Percentiles rank a stretch among this genome's conserved stretches.
phyloP scores from a whole-genome alignment of 345 rosid species.

The Gossypioides kirkii region DNA sequence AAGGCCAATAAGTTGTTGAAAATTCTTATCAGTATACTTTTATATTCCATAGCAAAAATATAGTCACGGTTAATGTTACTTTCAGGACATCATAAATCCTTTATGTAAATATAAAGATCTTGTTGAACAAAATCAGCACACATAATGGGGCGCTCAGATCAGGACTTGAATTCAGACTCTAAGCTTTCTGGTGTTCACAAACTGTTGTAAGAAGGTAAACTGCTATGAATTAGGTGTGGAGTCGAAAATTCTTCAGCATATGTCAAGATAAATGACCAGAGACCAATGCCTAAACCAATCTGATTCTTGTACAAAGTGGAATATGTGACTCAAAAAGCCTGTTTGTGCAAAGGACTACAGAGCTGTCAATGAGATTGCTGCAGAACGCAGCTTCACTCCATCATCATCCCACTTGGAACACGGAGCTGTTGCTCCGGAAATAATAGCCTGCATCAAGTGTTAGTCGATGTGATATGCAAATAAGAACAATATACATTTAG shows the following conservation, averaged over 20 bases:
- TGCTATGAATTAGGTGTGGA: too few species aligned
- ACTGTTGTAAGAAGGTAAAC: neutral
- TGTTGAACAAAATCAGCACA: neutral
- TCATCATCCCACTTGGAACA: conserved; percentile 74
- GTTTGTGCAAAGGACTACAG: conserved; percentile 22
- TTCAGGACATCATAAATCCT: too few species aligned
- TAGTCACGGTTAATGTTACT: too few species aligned
- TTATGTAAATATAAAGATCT: neutral
- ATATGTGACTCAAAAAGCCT: conserved; percentile 14
- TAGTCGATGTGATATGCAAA: neutral
- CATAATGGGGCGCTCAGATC: neutral
- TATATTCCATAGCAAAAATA: too few species aligned
- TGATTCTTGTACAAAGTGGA: conserved; percentile 3
- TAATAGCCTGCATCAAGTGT: conserved; percentile 43
- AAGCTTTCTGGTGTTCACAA: neutral
- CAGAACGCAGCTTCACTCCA: conserved; percentile 75
- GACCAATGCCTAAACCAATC: neutral
- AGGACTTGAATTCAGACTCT: neutral
- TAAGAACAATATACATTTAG: neutral
- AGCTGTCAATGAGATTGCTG: conserved; percentile 63
- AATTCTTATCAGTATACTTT: too few species aligned
- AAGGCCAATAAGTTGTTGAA: too few species aligned
- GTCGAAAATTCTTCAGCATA: neutral
- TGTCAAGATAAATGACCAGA: neutral
- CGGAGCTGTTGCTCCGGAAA: conserved; percentile 91